A percentile compares a stretch with the other conserved stretches of the same genome.
phyloP scores from a whole-genome alignment of 116 monocot species.

The Posidonia oceanica region DNA sequence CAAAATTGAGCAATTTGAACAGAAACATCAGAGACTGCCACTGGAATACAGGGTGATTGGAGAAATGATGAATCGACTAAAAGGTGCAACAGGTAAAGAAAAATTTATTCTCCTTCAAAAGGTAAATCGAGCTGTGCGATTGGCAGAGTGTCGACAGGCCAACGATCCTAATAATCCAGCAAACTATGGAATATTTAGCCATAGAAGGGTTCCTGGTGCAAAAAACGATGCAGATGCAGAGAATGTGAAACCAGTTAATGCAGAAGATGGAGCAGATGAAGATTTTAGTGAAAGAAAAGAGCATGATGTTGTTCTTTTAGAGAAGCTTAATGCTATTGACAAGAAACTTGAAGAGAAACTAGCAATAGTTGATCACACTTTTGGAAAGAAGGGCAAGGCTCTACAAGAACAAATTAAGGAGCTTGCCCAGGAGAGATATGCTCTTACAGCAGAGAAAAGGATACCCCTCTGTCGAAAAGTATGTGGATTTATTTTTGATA shows the following conservation, averaged over 20 bases:
- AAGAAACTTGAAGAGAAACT: constrained; percentile 84
- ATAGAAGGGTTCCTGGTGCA: constrained; percentile 22
- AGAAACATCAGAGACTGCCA: constrained; percentile 65
- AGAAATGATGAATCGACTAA: constrained; percentile 90
- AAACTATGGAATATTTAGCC: constrained; percentile 80
- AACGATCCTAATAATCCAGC: constrained; percentile 87
- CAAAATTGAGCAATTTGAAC: constrained; percentile 78
- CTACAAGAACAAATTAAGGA: constrained; percentile 80
- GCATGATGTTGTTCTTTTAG: constrained; percentile 53
- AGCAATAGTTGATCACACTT: constrained; percentile 66
- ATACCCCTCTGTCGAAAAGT: constrained; percentile 85
- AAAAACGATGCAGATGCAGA: constrained; percentile 9
- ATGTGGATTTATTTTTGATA: constrained; percentile 6
- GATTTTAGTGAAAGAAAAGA: constrained; percentile 63
- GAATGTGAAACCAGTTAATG: constrained; percentile 2
- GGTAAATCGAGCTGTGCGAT: constrained; percentile 71
- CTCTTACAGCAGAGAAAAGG: constrained; percentile 67
- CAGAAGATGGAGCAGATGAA: constrained; percentile 46
- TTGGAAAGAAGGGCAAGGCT: constrained; percentile 93
- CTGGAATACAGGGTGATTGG: constrained; percentile 96
- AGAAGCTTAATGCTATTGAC: constrained; percentile 75
- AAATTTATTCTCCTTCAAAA: constrained; percentile 91
- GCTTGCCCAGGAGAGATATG: constrained; percentile 83
- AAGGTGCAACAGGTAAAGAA: constrained; percentile 76
- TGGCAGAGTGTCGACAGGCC: constrained; percentile 78